A percentile compares a stretch with the other conserved stretches of the same genome.
phyloP scores from a whole-genome alignment of 192 early-diverging fungal species.

The Gonapodya prolifera region DNA sequence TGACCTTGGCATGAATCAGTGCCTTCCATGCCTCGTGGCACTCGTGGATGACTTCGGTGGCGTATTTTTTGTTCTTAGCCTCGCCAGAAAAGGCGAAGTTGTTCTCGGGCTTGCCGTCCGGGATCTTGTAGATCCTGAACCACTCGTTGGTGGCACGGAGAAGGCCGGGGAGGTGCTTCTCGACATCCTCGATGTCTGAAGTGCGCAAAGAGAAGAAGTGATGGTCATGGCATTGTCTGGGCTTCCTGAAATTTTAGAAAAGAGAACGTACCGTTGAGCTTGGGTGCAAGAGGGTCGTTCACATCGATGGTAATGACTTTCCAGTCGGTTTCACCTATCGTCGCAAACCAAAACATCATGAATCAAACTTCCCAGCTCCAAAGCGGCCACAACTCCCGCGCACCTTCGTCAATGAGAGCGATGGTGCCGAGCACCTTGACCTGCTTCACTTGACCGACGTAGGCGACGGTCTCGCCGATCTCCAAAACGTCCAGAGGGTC shows the following conservation, averaged over 20 bases:
- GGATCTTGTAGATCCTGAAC: slow-evolving; percentile 99
- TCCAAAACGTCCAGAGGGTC: slow-evolving; percentile 97
- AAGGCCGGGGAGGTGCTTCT: slow-evolving; percentile 91
- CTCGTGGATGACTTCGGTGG: slow-evolving; percentile 80
- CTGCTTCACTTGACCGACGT: slow-evolving; percentile 94
- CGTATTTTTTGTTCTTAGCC: slow-evolving; percentile 67
- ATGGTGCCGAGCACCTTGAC: slow-evolving; percentile 98
- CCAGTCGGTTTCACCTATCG: slow-evolving; percentile 86
- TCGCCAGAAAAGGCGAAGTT: slow-evolving; percentile 92
- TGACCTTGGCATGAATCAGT: slow-evolving; percentile 53
- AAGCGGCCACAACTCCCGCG: slow-evolving; percentile 1
- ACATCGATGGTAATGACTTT: slow-evolving; percentile 97
- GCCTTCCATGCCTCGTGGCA: slow-evolving; percentile 87
- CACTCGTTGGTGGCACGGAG: slow-evolving; percentile 96
- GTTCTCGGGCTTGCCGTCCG: slow-evolving; percentile 99
- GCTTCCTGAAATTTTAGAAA: not conserved
- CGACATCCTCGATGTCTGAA: slow-evolving; percentile 93
- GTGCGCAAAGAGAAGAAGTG: not conserved
- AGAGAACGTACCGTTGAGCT: slow-evolving; percentile 63
- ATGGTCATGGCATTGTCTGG: not conserved
- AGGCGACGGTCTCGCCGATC: slow-evolving; percentile 90
- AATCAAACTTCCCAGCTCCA: slow-evolving; percentile 9
- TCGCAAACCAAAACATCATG: not conserved
- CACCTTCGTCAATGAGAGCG: slow-evolving; percentile 95
- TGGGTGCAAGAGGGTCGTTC: slow-evolving; percentile 91